A percentile compares a stretch with the other conserved stretches of the same genome.
These are phyloP conservation scores for Cupressus sempervirens DNA, from an alignment of 75 land plant species.

Conservation along the genomic window DNA sequence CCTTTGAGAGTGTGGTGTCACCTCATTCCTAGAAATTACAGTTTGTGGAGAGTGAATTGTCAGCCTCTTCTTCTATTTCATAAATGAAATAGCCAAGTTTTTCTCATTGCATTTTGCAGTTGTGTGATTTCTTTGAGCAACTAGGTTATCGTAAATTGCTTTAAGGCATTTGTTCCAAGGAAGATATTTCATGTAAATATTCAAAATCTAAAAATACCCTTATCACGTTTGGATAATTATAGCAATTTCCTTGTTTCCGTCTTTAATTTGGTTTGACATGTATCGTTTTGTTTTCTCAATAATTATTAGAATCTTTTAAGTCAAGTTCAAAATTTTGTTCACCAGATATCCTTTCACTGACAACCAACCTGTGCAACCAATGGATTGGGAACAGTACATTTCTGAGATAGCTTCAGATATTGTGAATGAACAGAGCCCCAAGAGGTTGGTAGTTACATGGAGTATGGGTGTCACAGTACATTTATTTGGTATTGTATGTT, in stretches of 20 bases:
- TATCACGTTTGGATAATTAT: not conserved
- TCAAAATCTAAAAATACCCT: not conserved
- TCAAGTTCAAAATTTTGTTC: not conserved
- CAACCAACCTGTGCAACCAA: slow-evolving; percentile 70
- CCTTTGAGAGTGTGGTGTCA: no score
- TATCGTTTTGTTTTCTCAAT: not conserved
- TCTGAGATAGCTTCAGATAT: slow-evolving; percentile 90
- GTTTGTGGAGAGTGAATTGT: no score
- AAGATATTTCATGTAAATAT: no score
- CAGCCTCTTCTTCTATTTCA: no score
- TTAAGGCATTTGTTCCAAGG: no score
- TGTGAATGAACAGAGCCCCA: slow-evolving; percentile 94
- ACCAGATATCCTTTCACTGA: slow-evolving; percentile 81
- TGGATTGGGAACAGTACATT: slow-evolving; percentile 97
- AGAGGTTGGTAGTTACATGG: slow-evolving; percentile 48
- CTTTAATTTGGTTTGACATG: not conserved
- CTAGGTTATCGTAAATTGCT: no score
- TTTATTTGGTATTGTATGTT: not conserved
- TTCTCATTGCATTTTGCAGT: no score
- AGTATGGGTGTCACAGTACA: not conserved
- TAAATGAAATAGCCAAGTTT: no score
- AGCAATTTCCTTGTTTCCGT: not conserved
- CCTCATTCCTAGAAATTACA: no score
- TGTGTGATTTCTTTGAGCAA: no score
- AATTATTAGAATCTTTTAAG: not conserved